Conservation (phyloP, 1,284 basidiomycete species). For the Coniophora puteana region DNA sequence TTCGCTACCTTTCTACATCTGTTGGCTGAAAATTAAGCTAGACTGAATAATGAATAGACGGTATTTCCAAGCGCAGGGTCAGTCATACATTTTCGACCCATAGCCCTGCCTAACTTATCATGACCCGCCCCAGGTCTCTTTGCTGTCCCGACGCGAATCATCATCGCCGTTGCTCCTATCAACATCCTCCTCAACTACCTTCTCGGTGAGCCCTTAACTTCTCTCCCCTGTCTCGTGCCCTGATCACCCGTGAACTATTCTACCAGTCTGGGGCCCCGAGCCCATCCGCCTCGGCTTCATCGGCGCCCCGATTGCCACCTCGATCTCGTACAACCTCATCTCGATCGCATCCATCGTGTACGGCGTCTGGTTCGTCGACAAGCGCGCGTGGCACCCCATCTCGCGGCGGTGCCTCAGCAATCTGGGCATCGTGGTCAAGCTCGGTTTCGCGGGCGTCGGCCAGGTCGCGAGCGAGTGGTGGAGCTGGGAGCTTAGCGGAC, state of each 20-base stretch:
- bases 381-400: conserved; percentile 81
- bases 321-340: conserved; percentile 84
- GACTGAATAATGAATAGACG: no score
- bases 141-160: conserved; percentile 80
- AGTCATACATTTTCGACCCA: neutral
- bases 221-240: conserved; percentile 2
- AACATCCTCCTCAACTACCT: conserved; percentile 83
- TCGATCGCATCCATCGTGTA: conserved; percentile 65
- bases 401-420: conserved; percentile 60
- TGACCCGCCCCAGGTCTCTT: conserved; percentile 53
- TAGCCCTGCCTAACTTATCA: neutral
- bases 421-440: conserved; percentile 64
- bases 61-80: conserved; percentile 85
- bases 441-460: conserved; percentile 65
- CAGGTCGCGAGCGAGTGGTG: conserved; percentile 80
- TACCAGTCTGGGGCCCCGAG: conserved; percentile 76
- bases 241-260: conserved; percentile 3
- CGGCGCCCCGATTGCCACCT: conserved; percentile 87
- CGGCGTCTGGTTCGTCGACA: conserved; percentile 67
- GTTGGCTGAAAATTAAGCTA: no score
- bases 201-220: conserved; percentile 47
- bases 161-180: conserved; percentile 78
- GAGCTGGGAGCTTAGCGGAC: conserved; percentile 77
- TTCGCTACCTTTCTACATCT: conserved; percentile 24
- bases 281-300: conserved; percentile 81